phyloP scores from a whole-genome alignment of 495 filamentous ascomycete species.

The Aspergillus diversus region DNA sequence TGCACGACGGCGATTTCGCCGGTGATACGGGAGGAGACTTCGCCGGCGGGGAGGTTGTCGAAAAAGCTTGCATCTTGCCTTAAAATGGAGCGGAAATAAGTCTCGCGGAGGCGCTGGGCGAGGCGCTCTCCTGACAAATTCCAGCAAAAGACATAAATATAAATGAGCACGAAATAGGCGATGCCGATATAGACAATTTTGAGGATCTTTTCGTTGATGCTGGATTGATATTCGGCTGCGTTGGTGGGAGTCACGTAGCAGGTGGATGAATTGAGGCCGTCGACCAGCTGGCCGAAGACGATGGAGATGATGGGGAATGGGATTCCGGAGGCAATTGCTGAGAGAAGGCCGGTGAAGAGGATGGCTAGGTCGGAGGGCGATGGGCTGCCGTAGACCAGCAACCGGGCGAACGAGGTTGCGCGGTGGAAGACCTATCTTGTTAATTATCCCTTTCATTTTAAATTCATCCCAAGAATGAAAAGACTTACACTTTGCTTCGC shows the following conservation, averaged over 20 bases:
- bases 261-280: conserved; percentile 65
- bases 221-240: conserved; percentile 36
- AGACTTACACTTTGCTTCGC: too few relatives aligned
- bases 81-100: conserved; percentile 59
- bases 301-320: conserved; percentile 71
- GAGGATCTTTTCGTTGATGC: conserved; percentile 61
- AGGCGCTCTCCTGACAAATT: conserved; percentile 63
- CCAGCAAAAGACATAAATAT: conserved; percentile 57
- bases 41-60: conserved; percentile 57
- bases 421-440: too few relatives aligned
- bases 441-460: too few relatives aligned
- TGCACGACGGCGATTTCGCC: conserved; percentile 64
- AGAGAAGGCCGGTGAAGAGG: conserved; percentile 54
- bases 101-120: conserved; percentile 62
- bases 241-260: conserved; percentile 36
- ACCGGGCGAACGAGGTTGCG: conserved; percentile 18
- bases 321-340: conserved; percentile 64
- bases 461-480: too few relatives aligned
- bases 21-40: conserved; percentile 64
- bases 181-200: conserved; percentile 65
- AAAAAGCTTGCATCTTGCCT: conserved; percentile 66
- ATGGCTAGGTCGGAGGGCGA: conserved; percentile 48
- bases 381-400: conserved; percentile 47
- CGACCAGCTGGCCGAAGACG: conserved; percentile 68
- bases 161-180: conserved; percentile 64